These are phyloP conservation scores for Capillidium heterosporum DNA, from an alignment of 371 early-diverging fungal species.

Conservation along the genomic window DNA sequence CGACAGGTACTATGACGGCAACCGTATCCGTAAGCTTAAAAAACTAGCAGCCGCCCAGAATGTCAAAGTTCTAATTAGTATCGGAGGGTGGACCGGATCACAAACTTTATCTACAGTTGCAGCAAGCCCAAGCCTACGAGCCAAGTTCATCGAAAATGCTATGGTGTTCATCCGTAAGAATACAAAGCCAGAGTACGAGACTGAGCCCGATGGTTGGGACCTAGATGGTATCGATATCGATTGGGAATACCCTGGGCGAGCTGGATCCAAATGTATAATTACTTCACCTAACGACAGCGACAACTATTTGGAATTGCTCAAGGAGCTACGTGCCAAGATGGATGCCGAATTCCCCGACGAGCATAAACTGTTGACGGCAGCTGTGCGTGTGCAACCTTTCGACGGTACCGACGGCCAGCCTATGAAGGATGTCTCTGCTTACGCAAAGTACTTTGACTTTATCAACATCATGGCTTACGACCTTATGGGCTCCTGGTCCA, in stretches of 20 bases:
- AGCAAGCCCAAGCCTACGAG: conserved; percentile 18
- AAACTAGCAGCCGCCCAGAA: too few relatives aligned
- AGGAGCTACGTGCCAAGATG: conserved; percentile 34
- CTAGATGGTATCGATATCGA: too few relatives aligned
- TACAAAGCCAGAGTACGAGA: neutral
- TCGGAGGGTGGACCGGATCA: conserved; percentile 65
- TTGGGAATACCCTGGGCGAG: conserved; percentile 52
- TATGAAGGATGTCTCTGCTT: conserved; percentile 34
- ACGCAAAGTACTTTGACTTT: conserved; percentile 30
- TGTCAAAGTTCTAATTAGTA: conserved; percentile 40
- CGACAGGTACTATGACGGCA: too few relatives aligned
- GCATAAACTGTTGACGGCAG: conserved; percentile 41
- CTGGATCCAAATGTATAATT: conserved; percentile 47
- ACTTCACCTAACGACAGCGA: conserved; percentile 20
- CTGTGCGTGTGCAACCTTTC: conserved; percentile 49
- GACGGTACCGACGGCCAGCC: conserved; percentile 24
- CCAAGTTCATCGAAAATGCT: conserved; percentile 25
- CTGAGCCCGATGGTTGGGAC: conserved; percentile 8
- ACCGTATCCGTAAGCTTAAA: too few relatives aligned
- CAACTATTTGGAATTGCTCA: conserved; percentile 34
- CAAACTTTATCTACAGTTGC: conserved; percentile 34
- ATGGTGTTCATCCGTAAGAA: conserved; percentile 6
- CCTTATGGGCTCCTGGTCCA: conserved; percentile 32
- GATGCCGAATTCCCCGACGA: conserved; percentile 40
- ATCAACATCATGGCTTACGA: conserved; percentile 40